Evolutionary conservation across 257 asterid species (phyloP).

Genomic region (Forsythia viridissima): DNA sequence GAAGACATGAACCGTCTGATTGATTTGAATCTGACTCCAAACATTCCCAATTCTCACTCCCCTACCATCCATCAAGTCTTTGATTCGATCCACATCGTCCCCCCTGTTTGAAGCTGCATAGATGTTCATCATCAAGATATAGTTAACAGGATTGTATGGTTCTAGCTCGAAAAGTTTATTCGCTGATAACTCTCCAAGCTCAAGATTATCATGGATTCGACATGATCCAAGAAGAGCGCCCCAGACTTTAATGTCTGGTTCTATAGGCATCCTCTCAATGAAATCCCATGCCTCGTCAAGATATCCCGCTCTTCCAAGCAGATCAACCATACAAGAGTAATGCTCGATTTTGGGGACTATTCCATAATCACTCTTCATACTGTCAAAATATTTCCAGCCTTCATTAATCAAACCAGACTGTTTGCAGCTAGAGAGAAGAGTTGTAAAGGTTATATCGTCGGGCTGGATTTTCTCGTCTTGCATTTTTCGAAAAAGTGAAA

Average conservation of each 20-base stretch:
- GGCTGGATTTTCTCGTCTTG: constrained; percentile 42
- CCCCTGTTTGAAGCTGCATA: constrained; percentile 50
- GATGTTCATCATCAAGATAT: constrained; percentile 52
- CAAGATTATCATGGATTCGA: constrained; percentile 37
- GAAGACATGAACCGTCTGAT: constrained; percentile 43
- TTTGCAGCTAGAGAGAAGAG: constrained; percentile 56
- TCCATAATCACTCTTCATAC: constrained; percentile 42
- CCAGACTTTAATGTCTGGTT: constrained; percentile 58
- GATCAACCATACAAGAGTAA: constrained; percentile 71
- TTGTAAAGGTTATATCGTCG: constrained; percentile 63
- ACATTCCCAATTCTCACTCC: constrained; percentile 42
- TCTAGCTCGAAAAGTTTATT: constrained; percentile 51
- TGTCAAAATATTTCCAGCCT: constrained; percentile 59
- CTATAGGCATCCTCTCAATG: constrained; percentile 46
- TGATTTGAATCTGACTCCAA: constrained; percentile 60
- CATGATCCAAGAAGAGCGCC: constrained; percentile 70
- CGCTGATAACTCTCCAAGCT: constrained; percentile 60
- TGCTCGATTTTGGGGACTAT: constrained; percentile 59
- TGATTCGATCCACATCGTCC: constrained; percentile 45
- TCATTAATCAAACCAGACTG: constrained; percentile 49
- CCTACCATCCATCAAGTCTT: constrained; percentile 39
- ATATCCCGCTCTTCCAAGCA: constrained; percentile 61
- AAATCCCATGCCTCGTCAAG: constrained; percentile 71
- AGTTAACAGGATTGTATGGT: constrained; percentile 58
- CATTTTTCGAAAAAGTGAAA: constrained; percentile 52